These are phyloP conservation scores for Smallanthus sonchifolius DNA, from an alignment of 129 eudicot genomes.

Conservation along the genomic window DNA sequence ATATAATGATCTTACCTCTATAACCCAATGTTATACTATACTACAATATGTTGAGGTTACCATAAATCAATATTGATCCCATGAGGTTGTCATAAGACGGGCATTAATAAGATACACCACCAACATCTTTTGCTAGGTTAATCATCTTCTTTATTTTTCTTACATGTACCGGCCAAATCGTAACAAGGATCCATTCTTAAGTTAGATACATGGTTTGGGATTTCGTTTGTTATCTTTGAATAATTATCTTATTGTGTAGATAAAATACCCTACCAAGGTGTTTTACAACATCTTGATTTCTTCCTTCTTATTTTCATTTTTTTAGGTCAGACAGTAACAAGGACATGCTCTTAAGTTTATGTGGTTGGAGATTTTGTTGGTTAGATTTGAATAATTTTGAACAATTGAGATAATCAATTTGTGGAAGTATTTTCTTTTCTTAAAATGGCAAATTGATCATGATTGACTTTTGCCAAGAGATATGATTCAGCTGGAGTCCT, in stretches of 20 bases:
- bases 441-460: too few relatives aligned
- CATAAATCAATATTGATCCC: not conserved
- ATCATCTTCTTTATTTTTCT: not conserved
- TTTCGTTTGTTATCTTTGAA: not conserved
- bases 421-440: too few relatives aligned
- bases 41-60: not conserved
- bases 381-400: too few relatives aligned
- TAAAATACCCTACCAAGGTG: not conserved
- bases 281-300: not conserved
- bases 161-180: not conserved
- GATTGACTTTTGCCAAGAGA: too few relatives aligned
- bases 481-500: not conserved
- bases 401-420: not conserved
- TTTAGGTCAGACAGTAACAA: not conserved
- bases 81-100: not conserved
- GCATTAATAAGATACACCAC: not conserved
- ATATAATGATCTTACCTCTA: not conserved
- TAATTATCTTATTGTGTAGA: not conserved
- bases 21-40: not conserved
- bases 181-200: not conserved
- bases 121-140: not conserved
- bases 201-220: not conserved
- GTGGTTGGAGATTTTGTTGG: not conserved
- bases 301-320: not conserved
- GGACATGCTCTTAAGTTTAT: not conserved